phyloP scores from a whole-genome alignment of 345 rosid species.

The Eucalyptus decipiens region DNA sequence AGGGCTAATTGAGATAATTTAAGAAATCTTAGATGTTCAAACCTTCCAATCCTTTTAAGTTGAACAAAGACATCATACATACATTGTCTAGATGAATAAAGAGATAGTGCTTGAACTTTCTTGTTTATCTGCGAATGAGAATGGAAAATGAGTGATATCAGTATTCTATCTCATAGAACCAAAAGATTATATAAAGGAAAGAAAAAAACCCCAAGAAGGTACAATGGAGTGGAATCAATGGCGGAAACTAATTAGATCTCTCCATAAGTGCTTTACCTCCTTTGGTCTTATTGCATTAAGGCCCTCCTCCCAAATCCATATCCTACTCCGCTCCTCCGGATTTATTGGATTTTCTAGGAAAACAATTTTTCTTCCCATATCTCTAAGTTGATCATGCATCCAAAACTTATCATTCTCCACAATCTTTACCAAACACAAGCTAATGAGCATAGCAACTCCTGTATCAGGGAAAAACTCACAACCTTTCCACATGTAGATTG shows the following conservation, averaged over 20 bases:
- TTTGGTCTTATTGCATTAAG: not conserved
- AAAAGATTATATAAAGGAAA: not conserved
- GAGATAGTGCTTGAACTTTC: not conserved
- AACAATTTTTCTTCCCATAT: not conserved
- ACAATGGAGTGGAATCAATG: not conserved
- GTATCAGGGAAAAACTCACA: not conserved
- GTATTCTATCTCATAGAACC: not conserved
- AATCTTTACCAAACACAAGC: not conserved
- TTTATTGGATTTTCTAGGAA: not conserved
- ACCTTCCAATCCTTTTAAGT: not conserved
- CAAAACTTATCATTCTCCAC: not conserved
- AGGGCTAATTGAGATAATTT: not conserved
- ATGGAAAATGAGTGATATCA: not conserved
- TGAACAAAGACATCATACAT: not conserved
- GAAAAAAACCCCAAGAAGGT: not conserved
- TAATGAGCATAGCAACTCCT: not conserved
- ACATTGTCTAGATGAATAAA: not conserved
- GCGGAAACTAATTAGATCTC: not conserved
- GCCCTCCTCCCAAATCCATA: not conserved
- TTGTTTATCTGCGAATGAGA: not conserved
- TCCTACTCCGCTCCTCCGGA: not conserved
- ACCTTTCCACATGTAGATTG: not conserved
- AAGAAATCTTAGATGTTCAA: not conserved
- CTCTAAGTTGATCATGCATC: not conserved
- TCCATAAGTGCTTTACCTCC: not conserved